These are phyloP conservation scores for Coleophoma eucalyptorum DNA, from an alignment of 2,329 filamentous ascomycete genomes.

Conservation along the genomic window DNA sequence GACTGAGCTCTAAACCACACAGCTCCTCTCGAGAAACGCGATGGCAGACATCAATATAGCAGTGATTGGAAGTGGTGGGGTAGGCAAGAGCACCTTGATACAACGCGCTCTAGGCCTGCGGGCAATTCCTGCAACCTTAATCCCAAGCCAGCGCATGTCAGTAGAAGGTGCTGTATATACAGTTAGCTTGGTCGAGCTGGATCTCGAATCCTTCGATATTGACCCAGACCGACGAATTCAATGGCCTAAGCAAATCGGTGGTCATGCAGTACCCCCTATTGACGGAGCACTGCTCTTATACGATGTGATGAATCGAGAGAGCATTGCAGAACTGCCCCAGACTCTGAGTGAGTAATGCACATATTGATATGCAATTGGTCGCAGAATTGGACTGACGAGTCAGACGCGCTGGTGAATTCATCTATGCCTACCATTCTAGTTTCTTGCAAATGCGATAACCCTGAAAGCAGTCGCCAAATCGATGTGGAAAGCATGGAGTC, in stretches of 20 bases:
- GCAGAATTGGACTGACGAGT: conserved; percentile 13
- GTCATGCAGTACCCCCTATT: conserved; percentile 68
- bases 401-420: conserved; percentile 71
- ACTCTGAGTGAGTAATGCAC: conserved; percentile 65
- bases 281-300: conserved; percentile 85
- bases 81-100: conserved; percentile 66
- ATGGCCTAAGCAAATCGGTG: conserved; percentile 66
- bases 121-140: conserved; percentile 47
- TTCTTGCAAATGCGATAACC: conserved; percentile 85
- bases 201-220: conserved; percentile 62
- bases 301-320: conserved; percentile 77
- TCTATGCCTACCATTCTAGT: conserved; percentile 76
- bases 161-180: conserved; percentile 55
- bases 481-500: conserved; percentile 65
- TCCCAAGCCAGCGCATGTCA: conserved; percentile 52
- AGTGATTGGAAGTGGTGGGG: conserved; percentile 61
- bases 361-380: neutral
- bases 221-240: conserved; percentile 54
- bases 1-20: no score
- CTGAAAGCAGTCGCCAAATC: conserved; percentile 65
- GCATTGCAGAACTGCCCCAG: conserved; percentile 69
- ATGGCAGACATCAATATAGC: conserved; percentile 58
- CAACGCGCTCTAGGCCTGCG: conserved; percentile 56
- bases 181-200: conserved; percentile 62
- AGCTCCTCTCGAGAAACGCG: conserved; percentile 15